These are phyloP conservation scores for Jatropha multifida DNA, from an alignment of 441 rosid species.

Conservation along the genomic window DNA sequence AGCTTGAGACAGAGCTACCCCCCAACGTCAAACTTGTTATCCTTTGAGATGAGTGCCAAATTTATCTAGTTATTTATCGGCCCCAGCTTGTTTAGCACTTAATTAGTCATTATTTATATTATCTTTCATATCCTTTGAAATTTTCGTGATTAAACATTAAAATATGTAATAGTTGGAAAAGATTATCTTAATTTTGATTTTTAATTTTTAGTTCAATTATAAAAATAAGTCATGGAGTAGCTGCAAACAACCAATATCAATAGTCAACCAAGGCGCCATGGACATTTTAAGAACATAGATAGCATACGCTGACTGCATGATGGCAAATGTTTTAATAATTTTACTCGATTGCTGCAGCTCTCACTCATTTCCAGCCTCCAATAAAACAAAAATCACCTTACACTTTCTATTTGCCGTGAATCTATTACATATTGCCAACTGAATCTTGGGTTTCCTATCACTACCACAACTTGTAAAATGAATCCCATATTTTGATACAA, in stretches of 20 bases:
- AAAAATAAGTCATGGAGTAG: conserved; percentile 44
- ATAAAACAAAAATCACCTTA: neutral
- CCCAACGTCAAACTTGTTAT: too few species aligned
- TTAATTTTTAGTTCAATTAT: too few species aligned
- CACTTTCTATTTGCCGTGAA: neutral
- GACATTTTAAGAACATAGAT: neutral
- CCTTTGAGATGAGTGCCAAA: too few species aligned
- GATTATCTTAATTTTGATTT: too few species aligned
- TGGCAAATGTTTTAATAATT: neutral
- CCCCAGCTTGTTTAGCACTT: too few species aligned
- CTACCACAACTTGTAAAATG: neutral
- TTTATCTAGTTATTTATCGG: too few species aligned
- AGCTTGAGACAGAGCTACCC: too few species aligned
- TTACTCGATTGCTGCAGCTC: neutral
- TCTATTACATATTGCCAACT: neutral
- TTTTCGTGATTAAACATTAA: too few species aligned
- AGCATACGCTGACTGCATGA: neutral
- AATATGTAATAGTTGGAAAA: too few species aligned
- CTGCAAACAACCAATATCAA: conserved; percentile 39
- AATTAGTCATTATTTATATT: too few species aligned
- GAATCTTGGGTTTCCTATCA: neutral
- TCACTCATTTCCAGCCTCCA: neutral
- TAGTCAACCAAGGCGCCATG: conserved; percentile 11
- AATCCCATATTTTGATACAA: neutral
- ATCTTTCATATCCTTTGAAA: too few species aligned